Base-by-base conservation (phyloP, 139 green algal species). In the Spirogloea muscicola region DNA sequence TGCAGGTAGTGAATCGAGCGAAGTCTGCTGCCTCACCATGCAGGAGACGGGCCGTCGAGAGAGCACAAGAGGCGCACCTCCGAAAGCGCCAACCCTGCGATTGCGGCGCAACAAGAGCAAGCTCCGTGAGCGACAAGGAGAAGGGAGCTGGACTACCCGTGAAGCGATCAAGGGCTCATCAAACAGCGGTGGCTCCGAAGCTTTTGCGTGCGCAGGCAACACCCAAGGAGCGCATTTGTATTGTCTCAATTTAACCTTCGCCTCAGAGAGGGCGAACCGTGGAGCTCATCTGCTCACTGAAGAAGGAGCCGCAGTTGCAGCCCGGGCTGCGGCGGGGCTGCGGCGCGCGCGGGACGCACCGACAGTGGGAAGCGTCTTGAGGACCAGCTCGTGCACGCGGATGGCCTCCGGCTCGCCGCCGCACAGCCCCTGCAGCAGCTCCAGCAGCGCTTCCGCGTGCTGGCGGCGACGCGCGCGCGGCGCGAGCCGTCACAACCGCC, bases 401-500 rank as follows among this genome's bases (percentile, higher is more conserved):
- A 70, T 33, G 6, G 44, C 6, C 37, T 64, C 36, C 6, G 5
- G 38, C 18, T 6, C 29, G 6, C 31, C 69, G 48, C 65, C 65
- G 57, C 65, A 74, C 6, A 74, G 65, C 5, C 65, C 65, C 57
- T 74, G 65, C 5, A 74, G 65, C 5, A 74, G 57, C 4, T 65
- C 37, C 13, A 27, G 65, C 5, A 74, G 33, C 27, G 34, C 65
- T 10, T 65, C 34, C 38, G 69, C 65, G 57, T 74, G 25, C 58
- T 74, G 65, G 6, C 4, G n/a, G n/a, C n/a, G n/a, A n/a, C n/a
- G n/a, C n/a, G n/a, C n/a, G n/a, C n/a, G n/a, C n/a, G n/a, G n/a
- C n/a, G n/a, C n/a, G n/a, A n/a, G n/a, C n/a, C n/a, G n/a, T n/a
- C n/a, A n/a, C n/a, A n/a, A n/a, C n/a, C n/a, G n/a, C n/a, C n/a